phyloP scores from a whole-genome alignment of 495 filamentous ascomycete genomes.

The Neurospora sp. region DNA sequence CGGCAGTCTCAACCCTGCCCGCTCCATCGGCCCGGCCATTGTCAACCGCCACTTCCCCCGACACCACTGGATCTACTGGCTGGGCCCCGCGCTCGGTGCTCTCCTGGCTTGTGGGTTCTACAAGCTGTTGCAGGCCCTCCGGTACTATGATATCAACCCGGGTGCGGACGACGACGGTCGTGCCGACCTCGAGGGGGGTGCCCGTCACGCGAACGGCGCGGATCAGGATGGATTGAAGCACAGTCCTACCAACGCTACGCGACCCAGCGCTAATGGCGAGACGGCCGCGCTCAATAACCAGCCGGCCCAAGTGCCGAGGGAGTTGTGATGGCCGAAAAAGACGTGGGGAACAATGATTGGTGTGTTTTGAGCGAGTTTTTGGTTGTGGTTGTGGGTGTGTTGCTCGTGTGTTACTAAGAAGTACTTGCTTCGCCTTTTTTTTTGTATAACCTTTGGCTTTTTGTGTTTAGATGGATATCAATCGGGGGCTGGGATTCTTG shows the following conservation, averaged over 20 bases:
- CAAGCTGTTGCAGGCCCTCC: conserved; percentile 51
- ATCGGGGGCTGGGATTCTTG: not conserved
- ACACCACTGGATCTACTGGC: conserved; percentile 66
- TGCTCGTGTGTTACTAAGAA: not conserved
- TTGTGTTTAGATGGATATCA: not conserved
- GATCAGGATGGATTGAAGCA: not conserved
- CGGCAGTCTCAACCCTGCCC: conserved; percentile 49
- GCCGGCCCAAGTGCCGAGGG: not conserved
- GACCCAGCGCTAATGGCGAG: not conserved
- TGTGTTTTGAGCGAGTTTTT: not conserved
- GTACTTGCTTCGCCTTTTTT: not conserved
- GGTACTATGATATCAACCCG: conserved; percentile 66
- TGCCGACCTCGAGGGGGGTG: conserved; percentile 12
- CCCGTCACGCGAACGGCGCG: not conserved
- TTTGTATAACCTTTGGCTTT: not conserved
- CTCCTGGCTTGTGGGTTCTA: conserved; percentile 61
- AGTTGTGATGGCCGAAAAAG: not conserved
- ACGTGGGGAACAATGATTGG: not conserved
- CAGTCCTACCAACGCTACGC: not conserved
- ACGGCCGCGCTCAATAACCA: not conserved
- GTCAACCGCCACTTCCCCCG: conserved; percentile 50
- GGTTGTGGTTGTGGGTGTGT: not conserved
- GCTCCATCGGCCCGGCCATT: conserved; percentile 45
- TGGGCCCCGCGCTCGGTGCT: conserved; percentile 46
- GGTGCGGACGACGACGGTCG: conserved; percentile 21